Base-by-base conservation (phyloP, 164 flowering plant genomes). In the Amborella trichopoda region DNA sequence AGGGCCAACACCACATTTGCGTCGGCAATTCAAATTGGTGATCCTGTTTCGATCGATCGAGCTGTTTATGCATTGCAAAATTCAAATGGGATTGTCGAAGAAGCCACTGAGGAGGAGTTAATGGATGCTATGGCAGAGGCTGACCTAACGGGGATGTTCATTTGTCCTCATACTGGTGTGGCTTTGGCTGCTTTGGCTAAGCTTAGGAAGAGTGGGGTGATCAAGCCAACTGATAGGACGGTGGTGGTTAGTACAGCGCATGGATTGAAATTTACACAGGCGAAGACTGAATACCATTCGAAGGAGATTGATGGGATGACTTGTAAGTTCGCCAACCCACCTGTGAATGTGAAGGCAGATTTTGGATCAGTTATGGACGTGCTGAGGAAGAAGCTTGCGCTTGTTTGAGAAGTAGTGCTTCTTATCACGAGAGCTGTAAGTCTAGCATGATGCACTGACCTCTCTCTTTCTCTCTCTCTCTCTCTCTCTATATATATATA, bases 201-300 rank as follows among this genome's bases (percentile, higher is more conserved):
- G 67, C 81, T 88, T 37, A 71, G 93, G 64, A 62, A 60, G 3
- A 69, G 77, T 49, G 94, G 87, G 28, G 76, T 88, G 17, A 82
- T 88, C 14, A 64, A 54, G 12, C 71, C 73, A 0, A 69, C 59
- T 0, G 95, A 88, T 33, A 53, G 83, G 63, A 78, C 93, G 0
- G 95, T 88, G 56, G 95, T 88, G 47, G 89, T 88, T n/a, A 88
- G 89, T 47, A 88, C 94, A 0, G 95, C 97, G 32, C 97, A 88
- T 54, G 97, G 97, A 21, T 56, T 88, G 69, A 82, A 88, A 50
- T 88, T 88, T 43, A 82, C 97, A 1, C 93, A 88, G 49, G 74
- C 93, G 2, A 88, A 88, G 77, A 58, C 71, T 25, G 97, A 68
- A 48, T 84, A 88, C 50, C 97, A 88, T 48, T 78, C 82, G 0